Evolutionary conservation across 306 rosid genomes (phyloP).

Genomic region (Herpetospermum pedunculosum): DNA sequence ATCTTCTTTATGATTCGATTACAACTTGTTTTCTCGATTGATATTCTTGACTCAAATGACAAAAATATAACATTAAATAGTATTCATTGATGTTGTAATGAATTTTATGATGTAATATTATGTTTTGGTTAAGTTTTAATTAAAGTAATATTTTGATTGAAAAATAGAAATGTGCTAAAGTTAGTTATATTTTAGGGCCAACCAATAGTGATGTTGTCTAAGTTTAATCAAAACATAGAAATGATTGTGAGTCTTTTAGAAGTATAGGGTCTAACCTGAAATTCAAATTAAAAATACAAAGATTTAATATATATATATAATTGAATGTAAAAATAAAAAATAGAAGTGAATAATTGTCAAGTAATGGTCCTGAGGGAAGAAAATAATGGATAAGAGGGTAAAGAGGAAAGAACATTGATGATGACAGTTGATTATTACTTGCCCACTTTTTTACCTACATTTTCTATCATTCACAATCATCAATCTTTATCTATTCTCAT

Average conservation of each 20-base stretch:
- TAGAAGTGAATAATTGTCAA: background rate
- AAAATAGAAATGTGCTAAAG: background rate
- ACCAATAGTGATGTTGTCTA: too few relatives aligned
- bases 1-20: background rate
- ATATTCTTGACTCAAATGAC: background rate
- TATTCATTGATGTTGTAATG: background rate
- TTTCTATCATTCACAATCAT: constrained; percentile 7
- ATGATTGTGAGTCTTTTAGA: background rate
- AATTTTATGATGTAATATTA: background rate
- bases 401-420: background rate
- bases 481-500: background rate
- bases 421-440: constrained; percentile 1
- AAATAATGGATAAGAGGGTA: background rate
- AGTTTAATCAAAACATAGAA: background rate
- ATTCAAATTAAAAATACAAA: background rate
- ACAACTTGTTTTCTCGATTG: background rate
- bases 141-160: background rate
- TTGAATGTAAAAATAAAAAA: background rate
- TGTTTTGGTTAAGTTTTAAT: too few relatives aligned
- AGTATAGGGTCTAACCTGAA: background rate
- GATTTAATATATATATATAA: background rate
- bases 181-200: too few relatives aligned
- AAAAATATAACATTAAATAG: too few relatives aligned
- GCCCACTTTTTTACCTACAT: constrained; percentile 4
- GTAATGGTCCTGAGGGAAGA: background rate